phyloP scores from a whole-genome alignment of 371 early-diverging fungal species.

The Amoeboaphelidium occidentale region DNA sequence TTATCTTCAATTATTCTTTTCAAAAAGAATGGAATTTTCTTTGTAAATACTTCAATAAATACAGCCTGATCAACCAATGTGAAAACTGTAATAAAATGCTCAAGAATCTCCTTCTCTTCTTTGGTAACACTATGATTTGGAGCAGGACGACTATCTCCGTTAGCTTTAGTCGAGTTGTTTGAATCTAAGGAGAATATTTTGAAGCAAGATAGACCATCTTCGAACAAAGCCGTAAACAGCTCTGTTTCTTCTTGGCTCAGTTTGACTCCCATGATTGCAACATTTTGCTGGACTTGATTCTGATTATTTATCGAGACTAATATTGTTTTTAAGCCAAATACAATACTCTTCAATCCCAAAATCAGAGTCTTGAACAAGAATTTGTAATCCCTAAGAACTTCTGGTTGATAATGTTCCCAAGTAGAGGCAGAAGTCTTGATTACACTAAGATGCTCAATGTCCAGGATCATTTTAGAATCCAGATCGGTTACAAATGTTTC shows the following conservation, averaged over 20 bases:
- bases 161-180: too few relatives aligned
- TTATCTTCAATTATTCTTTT: slow-evolving; percentile 52
- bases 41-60: slow-evolving; percentile 80
- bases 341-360: slow-evolving; percentile 52
- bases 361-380: slow-evolving; percentile 64
- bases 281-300: too few relatives aligned
- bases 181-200: not conserved
- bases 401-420: not conserved
- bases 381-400: slow-evolving; percentile 14
- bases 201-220: not conserved
- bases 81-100: slow-evolving; percentile 70
- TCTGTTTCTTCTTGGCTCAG: slow-evolving; percentile 12
- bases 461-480: not conserved
- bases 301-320: too few relatives aligned
- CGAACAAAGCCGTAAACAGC: slow-evolving; percentile 2
- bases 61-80: slow-evolving; percentile 62
- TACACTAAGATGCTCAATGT: not conserved
- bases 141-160: not conserved
- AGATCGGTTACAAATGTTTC: too few relatives aligned
- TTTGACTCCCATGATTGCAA: slow-evolving; percentile 36
- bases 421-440: not conserved
- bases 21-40: slow-evolving; percentile 64
- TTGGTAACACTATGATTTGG: slow-evolving; percentile 8
- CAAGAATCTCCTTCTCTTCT: slow-evolving; percentile 74
- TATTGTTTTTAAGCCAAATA: slow-evolving; percentile 34